phyloP scores from a whole-genome alignment of 768 basidiomycete species.

The Xerocomellus chrysenteron region DNA sequence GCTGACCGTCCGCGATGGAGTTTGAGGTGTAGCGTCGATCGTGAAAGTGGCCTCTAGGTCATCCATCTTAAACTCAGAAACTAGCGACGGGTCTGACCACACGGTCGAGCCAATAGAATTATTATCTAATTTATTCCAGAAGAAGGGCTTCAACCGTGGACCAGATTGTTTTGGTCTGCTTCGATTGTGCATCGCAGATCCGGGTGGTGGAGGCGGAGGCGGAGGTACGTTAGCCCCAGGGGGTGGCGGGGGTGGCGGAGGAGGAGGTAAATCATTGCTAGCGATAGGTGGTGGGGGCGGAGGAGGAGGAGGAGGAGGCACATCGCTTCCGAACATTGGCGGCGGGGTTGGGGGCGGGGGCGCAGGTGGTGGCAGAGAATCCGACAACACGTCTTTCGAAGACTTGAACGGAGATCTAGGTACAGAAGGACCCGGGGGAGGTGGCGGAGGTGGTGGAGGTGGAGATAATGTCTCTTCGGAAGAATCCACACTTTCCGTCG shows the following conservation, averaged over 20 bases:
- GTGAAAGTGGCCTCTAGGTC: constrained; percentile 77
- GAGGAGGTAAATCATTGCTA: constrained; percentile 16
- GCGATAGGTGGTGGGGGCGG: constrained; percentile 28
- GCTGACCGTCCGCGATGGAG: constrained; percentile 40
- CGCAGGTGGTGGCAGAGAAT: constrained; percentile 27
- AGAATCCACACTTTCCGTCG: constrained; percentile 11
- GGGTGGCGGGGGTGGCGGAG: constrained; percentile 32
- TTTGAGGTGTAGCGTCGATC: constrained; percentile 47
- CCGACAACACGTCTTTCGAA: constrained; percentile 14
- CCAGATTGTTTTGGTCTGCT: constrained; percentile 35
- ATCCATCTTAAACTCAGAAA: constrained; percentile 52
- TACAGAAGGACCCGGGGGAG: constrained; percentile 1
- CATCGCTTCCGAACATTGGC: constrained; percentile 7
- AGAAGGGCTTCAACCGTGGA: constrained; percentile 80
- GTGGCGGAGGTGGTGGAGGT: constrained; percentile 28
- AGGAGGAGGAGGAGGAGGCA: constrained; percentile 31
- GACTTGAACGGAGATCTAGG: constrained; percentile 25
- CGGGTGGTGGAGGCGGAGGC: constrained; percentile 26
- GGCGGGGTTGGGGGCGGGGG: constrained; percentile 29
- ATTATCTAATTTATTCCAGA: constrained; percentile 80
- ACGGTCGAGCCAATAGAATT: constrained; percentile 50
- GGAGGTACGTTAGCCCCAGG: constrained; percentile 19
- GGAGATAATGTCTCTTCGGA: not conserved
- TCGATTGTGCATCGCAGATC: constrained; percentile 33
- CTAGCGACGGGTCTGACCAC: constrained; percentile 60